A percentile compares a stretch with the other conserved stretches of the same genome.
phyloP scores from a whole-genome alignment of 2,329 filamentous ascomycete genomes.

The Acephala macrosclerotiorum region DNA sequence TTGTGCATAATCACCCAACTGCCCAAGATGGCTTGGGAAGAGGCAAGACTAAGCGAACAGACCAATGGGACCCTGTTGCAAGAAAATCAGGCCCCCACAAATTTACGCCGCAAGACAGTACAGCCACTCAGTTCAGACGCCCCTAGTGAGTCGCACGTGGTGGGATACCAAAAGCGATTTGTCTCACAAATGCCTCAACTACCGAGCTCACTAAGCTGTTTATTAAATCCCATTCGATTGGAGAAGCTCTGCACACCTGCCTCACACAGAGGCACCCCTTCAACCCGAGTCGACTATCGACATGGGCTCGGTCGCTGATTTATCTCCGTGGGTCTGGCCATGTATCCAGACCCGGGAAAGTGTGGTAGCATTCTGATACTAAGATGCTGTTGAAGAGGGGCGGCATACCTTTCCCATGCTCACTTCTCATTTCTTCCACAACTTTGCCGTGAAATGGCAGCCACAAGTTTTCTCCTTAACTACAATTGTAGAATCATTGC shows the following conservation, averaged over 20 bases:
- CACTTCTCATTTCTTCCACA: not conserved
- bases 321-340: constrained; percentile 5
- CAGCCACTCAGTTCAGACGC: not conserved
- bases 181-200: constrained; percentile 8
- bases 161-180: not conserved
- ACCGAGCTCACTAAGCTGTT: constrained; percentile 4
- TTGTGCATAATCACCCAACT: not conserved
- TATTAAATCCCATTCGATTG: not conserved
- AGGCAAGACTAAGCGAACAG: not conserved
- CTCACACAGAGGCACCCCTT: not conserved
- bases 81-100: not conserved
- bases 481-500: not conserved
- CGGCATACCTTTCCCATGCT: not conserved
- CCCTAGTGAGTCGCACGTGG: not conserved
- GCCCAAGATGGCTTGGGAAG: not conserved
- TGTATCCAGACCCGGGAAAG: not conserved
- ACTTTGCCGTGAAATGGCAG: not conserved
- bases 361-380: not conserved
- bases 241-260: not conserved
- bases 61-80: not conserved
- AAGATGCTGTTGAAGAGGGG: not conserved
- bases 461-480: not conserved
- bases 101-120: not conserved
- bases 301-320: constrained; percentile 4
- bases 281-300: not conserved